Conservation (phyloP, 257 asterid genomes). For the Solanum stenotomum region DNA sequence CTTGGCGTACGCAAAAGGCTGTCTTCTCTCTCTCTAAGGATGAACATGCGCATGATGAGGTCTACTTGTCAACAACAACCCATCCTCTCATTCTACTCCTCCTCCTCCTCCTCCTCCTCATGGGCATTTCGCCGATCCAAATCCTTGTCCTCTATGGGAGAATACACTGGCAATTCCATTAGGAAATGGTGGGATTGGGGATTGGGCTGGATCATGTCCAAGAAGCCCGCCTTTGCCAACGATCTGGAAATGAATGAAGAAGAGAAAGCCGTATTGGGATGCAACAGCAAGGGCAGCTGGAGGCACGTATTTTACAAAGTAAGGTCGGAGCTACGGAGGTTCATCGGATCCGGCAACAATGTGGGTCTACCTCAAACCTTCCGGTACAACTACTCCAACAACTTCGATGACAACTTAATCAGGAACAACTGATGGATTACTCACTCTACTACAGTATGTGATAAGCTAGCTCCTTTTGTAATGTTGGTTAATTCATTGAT, state of each 20-base stretch:
- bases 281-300: conserved; percentile 68
- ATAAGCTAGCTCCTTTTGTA: not conserved
- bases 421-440: not conserved
- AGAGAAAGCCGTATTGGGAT: conserved; percentile 55
- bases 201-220: conserved; percentile 63
- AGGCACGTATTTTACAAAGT: conserved; percentile 65
- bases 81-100: not conserved
- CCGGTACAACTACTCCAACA: conserved; percentile 41
- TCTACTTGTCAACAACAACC: not conserved
- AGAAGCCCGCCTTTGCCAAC: conserved; percentile 57
- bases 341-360: conserved; percentile 40
- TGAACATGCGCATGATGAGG: not conserved
- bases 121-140: conserved; percentile 51
- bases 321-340: conserved; percentile 51
- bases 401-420: not conserved
- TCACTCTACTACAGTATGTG: not conserved
- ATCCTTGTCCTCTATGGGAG: conserved; percentile 31
- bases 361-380: conserved; percentile 68
- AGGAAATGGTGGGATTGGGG: conserved; percentile 88
- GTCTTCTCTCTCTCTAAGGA: conserved; percentile 3
- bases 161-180: conserved; percentile 42
- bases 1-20: conserved; percentile 4
- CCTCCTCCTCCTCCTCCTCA: conserved; percentile 3
- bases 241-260: conserved; percentile 92
- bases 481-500: not conserved